Percentiles rank a stretch among this genome's conserved stretches.
Evolutionary conservation across 2,329 filamentous ascomycete genomes (phyloP).

Genomic region (Sclerotinia borealis): DNA sequence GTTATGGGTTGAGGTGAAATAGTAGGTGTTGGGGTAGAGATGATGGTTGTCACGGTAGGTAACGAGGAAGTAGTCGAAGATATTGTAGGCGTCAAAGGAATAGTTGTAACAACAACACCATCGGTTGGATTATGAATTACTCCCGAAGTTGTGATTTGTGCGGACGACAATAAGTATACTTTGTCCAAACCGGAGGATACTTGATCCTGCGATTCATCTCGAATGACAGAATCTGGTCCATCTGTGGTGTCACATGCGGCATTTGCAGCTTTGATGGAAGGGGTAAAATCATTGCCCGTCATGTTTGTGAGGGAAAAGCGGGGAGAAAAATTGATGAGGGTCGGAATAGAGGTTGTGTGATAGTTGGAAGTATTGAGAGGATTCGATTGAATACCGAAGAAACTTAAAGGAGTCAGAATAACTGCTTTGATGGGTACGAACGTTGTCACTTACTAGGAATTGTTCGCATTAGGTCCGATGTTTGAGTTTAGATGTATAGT

Average conservation of each 20-base stretch:
- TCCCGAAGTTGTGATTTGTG: background rate
- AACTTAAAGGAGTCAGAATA: conserved; percentile 4
- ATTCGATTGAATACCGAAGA: conserved; percentile 12
- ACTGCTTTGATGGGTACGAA: background rate
- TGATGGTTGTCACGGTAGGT: background rate
- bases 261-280: conserved; percentile 7
- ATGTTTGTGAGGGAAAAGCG: conserved; percentile 11
- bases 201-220: conserved; percentile 2
- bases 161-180: background rate
- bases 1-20: background rate
- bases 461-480: conserved; percentile 7
- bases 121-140: conserved; percentile 4
- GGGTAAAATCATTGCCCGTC: conserved; percentile 2
- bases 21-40: background rate
- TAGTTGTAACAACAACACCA: background rate
- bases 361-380: background rate
- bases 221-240: conserved; percentile 6
- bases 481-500: conserved; percentile 3
- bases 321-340: conserved; percentile 8
- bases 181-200: background rate
- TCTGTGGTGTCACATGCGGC: background rate
- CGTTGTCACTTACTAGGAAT: background rate
- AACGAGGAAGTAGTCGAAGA: background rate
- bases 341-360: conserved; percentile 2
- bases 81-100: background rate